Evolutionary conservation across 306 rosid species (phyloP).

Genomic region (Rosa multiflora): DNA sequence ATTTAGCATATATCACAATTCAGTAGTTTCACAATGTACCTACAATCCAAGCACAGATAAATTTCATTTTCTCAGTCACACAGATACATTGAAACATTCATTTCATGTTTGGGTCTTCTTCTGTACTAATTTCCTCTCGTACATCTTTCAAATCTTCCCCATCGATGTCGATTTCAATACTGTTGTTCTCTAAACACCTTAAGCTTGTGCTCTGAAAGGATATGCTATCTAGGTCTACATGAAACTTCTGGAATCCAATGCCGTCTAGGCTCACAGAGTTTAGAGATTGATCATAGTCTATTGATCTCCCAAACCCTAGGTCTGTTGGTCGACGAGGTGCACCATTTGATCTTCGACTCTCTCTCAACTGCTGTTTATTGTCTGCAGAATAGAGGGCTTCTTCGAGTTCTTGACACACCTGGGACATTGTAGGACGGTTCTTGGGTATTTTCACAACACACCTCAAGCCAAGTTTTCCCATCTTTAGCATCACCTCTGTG

Average conservation of each 20-base stretch:
- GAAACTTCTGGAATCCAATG: conserved; percentile 61
- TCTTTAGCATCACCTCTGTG: conserved; percentile 60
- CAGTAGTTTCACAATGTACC: conserved; percentile 2
- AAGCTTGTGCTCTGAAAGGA: conserved; percentile 56
- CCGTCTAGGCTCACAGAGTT: conserved; percentile 66
- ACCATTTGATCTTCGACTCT: conserved; percentile 13
- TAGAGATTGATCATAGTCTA: conserved; percentile 45
- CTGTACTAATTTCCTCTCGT: conserved; percentile 21
- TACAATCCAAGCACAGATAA: neutral
- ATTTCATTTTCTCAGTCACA: neutral
- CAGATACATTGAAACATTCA: neutral
- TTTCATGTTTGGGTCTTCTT: conserved; percentile 17
- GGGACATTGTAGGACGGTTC: conserved; percentile 71
- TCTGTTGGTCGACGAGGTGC: conserved; percentile 20
- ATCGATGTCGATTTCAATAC: conserved; percentile 47
- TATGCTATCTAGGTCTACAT: conserved; percentile 56
- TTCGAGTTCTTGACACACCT: conserved; percentile 62
- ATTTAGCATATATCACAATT: neutral
- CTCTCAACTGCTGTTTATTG: conserved; percentile 32
- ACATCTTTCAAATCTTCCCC: conserved; percentile 26
- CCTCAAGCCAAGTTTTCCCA: conserved; percentile 69
- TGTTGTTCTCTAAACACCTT: conserved; percentile 59
- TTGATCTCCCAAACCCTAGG: conserved; percentile 13
- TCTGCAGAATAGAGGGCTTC: conserved; percentile 47
- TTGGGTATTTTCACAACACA: conserved; percentile 68